phyloP scores from a whole-genome alignment of 2,329 filamentous ascomycete genomes.

The Emmonsiellopsis sp. region DNA sequence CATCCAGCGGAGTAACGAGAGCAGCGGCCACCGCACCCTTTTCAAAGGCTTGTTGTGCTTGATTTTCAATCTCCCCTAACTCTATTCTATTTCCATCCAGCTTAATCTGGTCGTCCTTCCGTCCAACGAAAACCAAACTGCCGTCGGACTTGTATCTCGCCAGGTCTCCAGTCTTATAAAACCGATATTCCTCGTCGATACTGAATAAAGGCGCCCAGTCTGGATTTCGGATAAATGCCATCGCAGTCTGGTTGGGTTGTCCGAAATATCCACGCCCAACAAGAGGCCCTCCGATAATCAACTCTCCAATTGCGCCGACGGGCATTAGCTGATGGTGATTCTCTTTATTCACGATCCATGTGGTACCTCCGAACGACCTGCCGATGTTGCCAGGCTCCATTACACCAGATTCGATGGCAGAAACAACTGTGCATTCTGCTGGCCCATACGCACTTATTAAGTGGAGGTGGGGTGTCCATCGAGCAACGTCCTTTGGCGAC shows the following conservation, averaged over 20 bases:
- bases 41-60: constrained; percentile 1
- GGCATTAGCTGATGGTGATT: constrained; percentile 14
- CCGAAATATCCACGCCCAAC: constrained; percentile 29
- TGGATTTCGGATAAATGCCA: constrained; percentile 16
- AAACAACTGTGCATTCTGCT: constrained; percentile 15
- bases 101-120: constrained; percentile 1
- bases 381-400: constrained; percentile 4
- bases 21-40: constrained; percentile 1
- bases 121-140: constrained; percentile 7
- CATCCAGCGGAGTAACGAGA: neutral
- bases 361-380: constrained; percentile 5
- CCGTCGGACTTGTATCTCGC: constrained; percentile 22
- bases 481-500: constrained; percentile 21
- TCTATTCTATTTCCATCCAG: constrained; percentile 1
- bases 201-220: constrained; percentile 1
- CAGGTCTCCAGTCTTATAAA: constrained; percentile 30
- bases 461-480: constrained; percentile 18
- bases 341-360: constrained; percentile 15
- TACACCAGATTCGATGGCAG: constrained; percentile 4
- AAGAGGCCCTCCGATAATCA: constrained; percentile 26
- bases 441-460: constrained; percentile 14
- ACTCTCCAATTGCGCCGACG: constrained; percentile 18
- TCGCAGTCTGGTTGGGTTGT: constrained; percentile 20
- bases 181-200: constrained; percentile 3
- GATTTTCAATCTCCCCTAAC: constrained; percentile 7